Evolutionary conservation across 441 rosid genomes (phyloP).

Genomic region (Arabidopsis lyrata): DNA sequence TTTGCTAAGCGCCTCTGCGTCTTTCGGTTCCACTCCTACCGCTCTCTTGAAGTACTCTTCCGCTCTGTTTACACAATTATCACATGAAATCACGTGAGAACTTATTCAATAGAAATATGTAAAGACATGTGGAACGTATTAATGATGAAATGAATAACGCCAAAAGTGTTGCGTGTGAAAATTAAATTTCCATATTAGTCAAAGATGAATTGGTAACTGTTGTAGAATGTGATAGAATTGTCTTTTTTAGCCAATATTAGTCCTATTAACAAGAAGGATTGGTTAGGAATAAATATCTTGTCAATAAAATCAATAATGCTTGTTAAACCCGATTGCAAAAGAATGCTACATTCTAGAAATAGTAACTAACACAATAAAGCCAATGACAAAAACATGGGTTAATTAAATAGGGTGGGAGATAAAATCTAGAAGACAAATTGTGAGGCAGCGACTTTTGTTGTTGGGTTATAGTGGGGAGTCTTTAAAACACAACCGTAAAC

Average conservation of each 20-base stretch:
- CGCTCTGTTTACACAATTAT: slow-evolving; percentile 60
- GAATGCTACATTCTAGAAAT: background rate
- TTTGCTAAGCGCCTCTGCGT: slow-evolving; percentile 77
- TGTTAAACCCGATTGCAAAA: background rate
- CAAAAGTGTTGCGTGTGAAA: slow-evolving; percentile 16
- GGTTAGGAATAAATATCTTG: background rate
- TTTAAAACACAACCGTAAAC: slow-evolving; percentile 33
- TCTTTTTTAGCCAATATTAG: background rate
- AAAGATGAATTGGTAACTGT: slow-evolving; percentile 6
- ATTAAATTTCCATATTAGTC: slow-evolving; percentile 4
- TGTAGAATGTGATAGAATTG: slow-evolving; percentile 7
- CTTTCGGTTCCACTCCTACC: slow-evolving; percentile 58
- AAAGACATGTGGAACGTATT: slow-evolving; percentile 15
- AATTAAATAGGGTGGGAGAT: slow-evolving; percentile 10
- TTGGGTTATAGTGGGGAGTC: slow-evolving; percentile 33
- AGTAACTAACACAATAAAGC: slow-evolving; percentile 14
- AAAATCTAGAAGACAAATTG: slow-evolving; percentile 21
- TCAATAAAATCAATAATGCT: background rate
- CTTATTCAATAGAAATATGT: background rate
- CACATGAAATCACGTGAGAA: slow-evolving; percentile 29
- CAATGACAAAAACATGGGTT: slow-evolving; percentile 33
- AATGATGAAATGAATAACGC: slow-evolving; percentile 4
- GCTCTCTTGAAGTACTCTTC: slow-evolving; percentile 84
- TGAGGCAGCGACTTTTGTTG: slow-evolving; percentile 17
- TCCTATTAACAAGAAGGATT: background rate